A percentile compares a stretch with the other conserved stretches of the same genome.
Evolutionary conservation across 495 filamentous ascomycete genomes (phyloP).

Genomic region (Aspergillus bridgeri): DNA sequence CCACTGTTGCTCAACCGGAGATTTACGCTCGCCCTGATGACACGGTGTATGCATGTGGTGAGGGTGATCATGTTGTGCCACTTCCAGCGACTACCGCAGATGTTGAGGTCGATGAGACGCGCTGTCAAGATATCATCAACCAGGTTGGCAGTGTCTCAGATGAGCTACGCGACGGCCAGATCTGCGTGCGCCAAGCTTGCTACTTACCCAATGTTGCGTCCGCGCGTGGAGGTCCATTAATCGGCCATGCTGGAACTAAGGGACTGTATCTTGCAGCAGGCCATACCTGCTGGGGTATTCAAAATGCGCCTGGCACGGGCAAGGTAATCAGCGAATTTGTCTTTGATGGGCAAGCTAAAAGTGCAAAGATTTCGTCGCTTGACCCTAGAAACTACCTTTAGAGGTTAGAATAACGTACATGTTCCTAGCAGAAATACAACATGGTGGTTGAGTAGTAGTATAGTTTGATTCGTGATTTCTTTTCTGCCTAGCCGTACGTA

Average conservation of each 20-base stretch:
- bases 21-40: slow-evolving; percentile 88
- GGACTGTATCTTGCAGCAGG: slow-evolving; percentile 84
- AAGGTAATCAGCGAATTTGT: slow-evolving; percentile 84
- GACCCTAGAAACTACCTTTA: slow-evolving; percentile 60
- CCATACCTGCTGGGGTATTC: slow-evolving; percentile 97
- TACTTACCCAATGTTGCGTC: slow-evolving; percentile 78
- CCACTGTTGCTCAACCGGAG: slow-evolving; percentile 72
- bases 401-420: slow-evolving; percentile 7
- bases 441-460: background rate
- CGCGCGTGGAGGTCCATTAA: slow-evolving; percentile 66
- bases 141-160: slow-evolving; percentile 77
- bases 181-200: slow-evolving; percentile 84
- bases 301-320: slow-evolving; percentile 90
- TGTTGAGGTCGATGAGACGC: slow-evolving; percentile 69
- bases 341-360: slow-evolving; percentile 73
- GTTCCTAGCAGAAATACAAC: background rate
- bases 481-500: no score
- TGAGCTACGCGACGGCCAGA: slow-evolving; percentile 68
- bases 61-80: slow-evolving; percentile 73
- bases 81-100: slow-evolving; percentile 73
- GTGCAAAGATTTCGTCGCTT: slow-evolving; percentile 66
- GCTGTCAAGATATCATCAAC: slow-evolving; percentile 85
- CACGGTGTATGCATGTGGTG: slow-evolving; percentile 91
- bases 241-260: slow-evolving; percentile 70
- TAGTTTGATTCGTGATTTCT: no score